Conservation (phyloP, 176 grass and related monocot species). For the Phoenix dactylifera region DNA sequence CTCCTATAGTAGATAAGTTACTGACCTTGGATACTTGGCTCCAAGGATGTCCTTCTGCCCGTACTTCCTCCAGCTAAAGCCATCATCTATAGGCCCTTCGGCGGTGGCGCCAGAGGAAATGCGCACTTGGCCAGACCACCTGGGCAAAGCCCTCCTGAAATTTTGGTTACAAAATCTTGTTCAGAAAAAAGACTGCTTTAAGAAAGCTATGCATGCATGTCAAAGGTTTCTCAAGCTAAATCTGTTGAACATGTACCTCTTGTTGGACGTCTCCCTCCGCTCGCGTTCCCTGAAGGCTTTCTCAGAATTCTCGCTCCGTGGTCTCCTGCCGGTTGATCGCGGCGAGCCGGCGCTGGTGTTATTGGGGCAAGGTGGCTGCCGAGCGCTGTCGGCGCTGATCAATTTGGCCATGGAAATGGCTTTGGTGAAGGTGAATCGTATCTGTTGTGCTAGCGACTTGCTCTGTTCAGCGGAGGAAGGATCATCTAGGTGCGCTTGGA, state of each 20-base stretch:
- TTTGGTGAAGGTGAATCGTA: conserved; percentile 28
- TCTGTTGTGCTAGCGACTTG: conserved; percentile 21
- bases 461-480: conserved; percentile 10
- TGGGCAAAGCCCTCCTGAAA: conserved; percentile 45
- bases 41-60: conserved; percentile 75
- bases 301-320: conserved; percentile 17
- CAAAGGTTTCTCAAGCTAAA: too few species aligned
- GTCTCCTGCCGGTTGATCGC: conserved; percentile 42
- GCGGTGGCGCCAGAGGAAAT: conserved; percentile 1
- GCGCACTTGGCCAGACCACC: conserved; percentile 32
- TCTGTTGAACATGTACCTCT: conserved; percentile 24
- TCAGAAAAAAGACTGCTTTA: too few species aligned
- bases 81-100: conserved; percentile 39
- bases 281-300: conserved; percentile 19
- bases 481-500: conserved; percentile 18
- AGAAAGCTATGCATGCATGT: too few species aligned
- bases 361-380: conserved; percentile 7
- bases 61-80: conserved; percentile 77
- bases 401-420: conserved; percentile 33
- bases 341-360: conserved; percentile 34
- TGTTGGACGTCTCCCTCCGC: conserved; percentile 30
- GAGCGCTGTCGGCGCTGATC: conserved; percentile 19
- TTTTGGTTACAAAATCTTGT: neutral
- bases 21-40: conserved; percentile 61
- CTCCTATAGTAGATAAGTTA: neutral